These are phyloP conservation scores for Helianthus annuus DNA, from an alignment of 129 eudicot genomes.

Conservation along the genomic window HanXRQr2.0-SUNRISE NC_035439.2:124977485-124977984, in stretches of 20 bases:
- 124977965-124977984: too few relatives aligned
- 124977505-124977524: slow-evolving; percentile 29
- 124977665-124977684: slow-evolving; percentile 72
- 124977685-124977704: background rate
- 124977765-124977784: too few relatives aligned
- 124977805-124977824: too few relatives aligned
- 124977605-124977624: slow-evolving; percentile 82
- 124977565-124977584: slow-evolving; percentile 54
- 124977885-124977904: too few relatives aligned
- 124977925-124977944: too few relatives aligned
- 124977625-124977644: slow-evolving; percentile 78
- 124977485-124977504: slow-evolving; percentile 38
- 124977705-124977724: background rate
- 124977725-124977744: background rate
- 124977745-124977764: background rate
- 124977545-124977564: slow-evolving; percentile 20
- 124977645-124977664: slow-evolving; percentile 76
- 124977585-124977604: slow-evolving; percentile 87
- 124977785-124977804: background rate
- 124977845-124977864: too few relatives aligned
- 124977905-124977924: too few relatives aligned
- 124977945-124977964: too few relatives aligned
- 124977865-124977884: too few relatives aligned
- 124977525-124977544: slow-evolving; percentile 12
- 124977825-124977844: background rate